These are phyloP conservation scores for Chlorella sp. DNA, from an alignment of 139 green algal genomes.

Conservation along the genomic window DNA sequence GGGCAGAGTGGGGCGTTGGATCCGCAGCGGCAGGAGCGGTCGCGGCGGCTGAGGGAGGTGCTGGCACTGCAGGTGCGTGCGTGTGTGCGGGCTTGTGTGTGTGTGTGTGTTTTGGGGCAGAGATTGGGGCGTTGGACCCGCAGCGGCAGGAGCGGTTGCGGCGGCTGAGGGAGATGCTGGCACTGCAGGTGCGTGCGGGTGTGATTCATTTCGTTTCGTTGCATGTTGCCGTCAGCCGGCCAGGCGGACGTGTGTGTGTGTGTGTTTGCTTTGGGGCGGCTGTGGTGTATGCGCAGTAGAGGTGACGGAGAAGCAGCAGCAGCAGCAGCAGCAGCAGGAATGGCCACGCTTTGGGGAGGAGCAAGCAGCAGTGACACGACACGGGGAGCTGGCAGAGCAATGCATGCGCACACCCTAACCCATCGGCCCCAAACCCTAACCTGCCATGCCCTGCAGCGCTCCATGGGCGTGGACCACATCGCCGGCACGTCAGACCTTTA, in stretches of 20 bases:
- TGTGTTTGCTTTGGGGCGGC: no score
- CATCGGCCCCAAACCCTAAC: background rate
- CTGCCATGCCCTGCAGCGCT: constrained; percentile 4
- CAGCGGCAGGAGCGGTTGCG: background rate
- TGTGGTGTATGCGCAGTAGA: no score
- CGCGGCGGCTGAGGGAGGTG: background rate
- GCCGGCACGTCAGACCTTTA: constrained; percentile 11
- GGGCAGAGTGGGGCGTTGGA: background rate
- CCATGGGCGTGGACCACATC: constrained; percentile 1
- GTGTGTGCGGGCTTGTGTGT: background rate
- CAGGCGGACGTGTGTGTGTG: background rate
- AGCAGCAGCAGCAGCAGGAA: constrained; percentile 2
- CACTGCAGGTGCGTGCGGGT: constrained; percentile 1
- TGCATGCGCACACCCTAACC: no score
- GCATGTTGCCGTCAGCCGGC: no score
- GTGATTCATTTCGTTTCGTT: no score
- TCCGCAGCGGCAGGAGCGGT: background rate
- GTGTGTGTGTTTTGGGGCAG: no score
- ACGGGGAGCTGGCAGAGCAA: no score
- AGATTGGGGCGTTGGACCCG: background rate
- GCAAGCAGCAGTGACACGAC: no score
- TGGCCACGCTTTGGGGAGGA: no score
- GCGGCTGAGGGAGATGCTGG: background rate
- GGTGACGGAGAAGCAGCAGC: background rate
- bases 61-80: constrained; percentile 1